Percentiles rank a stretch among this genome's conserved stretches.
phyloP scores from a whole-genome alignment of 495 filamentous ascomycete genomes.

The Entonaema liquescens region DNA sequence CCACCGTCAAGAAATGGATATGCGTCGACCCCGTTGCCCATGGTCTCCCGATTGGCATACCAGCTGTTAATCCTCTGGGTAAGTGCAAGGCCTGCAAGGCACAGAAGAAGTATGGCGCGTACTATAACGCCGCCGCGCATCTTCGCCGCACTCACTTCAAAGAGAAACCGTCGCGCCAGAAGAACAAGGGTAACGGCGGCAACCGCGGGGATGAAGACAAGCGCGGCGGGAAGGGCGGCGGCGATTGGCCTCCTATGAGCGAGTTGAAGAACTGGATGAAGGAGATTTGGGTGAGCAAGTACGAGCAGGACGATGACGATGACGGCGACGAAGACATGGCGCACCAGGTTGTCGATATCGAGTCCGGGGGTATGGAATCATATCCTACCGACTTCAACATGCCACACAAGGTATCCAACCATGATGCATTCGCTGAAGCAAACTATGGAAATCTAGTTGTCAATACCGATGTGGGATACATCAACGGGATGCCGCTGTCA shows the following conservation, averaged over 20 bases:
- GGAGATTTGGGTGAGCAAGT: constrained; percentile 63
- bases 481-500: constrained; percentile 51
- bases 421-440: constrained; percentile 39
- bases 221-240: constrained; percentile 84
- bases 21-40: constrained; percentile 58
- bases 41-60: constrained; percentile 51
- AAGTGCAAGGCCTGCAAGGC: constrained; percentile 87
- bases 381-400: constrained; percentile 41
- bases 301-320: constrained; percentile 43
- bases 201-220: constrained; percentile 57
- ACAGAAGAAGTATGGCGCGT: constrained; percentile 83
- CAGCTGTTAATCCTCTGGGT: constrained; percentile 70
- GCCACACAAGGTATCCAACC: constrained; percentile 22
- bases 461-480: constrained; percentile 39
- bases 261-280: constrained; percentile 84
- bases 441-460: constrained; percentile 41
- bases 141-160: constrained; percentile 88
- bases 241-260: constrained; percentile 82
- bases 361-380: constrained; percentile 20
- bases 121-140: constrained; percentile 96
- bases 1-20: constrained; percentile 80
- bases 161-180: constrained; percentile 54
- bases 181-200: constrained; percentile 49
- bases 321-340: constrained; percentile 49
- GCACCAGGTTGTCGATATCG: constrained; percentile 22